Percentiles rank a stretch among this genome's conserved stretches.
phyloP scores from a whole-genome alignment of 2,329 filamentous ascomycete species.

The Helotiales sp. region DNA sequence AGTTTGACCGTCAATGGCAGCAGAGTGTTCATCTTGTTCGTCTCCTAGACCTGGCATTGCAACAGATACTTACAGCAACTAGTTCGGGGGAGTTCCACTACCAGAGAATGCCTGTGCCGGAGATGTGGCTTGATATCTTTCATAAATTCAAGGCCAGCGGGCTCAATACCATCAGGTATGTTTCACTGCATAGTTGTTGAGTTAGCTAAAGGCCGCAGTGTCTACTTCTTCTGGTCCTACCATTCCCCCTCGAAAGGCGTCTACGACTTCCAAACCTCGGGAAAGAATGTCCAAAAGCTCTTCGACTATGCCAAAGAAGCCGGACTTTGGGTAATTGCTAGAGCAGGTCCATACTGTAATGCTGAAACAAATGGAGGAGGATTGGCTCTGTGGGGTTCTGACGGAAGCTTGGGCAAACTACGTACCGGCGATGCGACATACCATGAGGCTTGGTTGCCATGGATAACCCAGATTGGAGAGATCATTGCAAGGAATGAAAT shows the following conservation, averaged over 20 bases:
- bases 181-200: not conserved
- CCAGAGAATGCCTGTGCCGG: conserved; percentile 57
- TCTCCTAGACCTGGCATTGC: not conserved
- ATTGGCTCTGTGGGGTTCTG: conserved; percentile 51
- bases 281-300: conserved; percentile 55
- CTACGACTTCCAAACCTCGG: conserved; percentile 56
- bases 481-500: conserved; percentile 56
- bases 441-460: conserved; percentile 52
- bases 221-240: conserved; percentile 58
- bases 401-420: conserved; percentile 51
- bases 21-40: conserved; percentile 52
- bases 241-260: conserved; percentile 50
- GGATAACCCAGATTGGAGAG: conserved; percentile 51
- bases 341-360: conserved; percentile 57
- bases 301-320: conserved; percentile 57
- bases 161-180: conserved; percentile 54
- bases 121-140: conserved; percentile 59
- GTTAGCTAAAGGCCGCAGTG: conserved; percentile 32
- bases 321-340: conserved; percentile 56
- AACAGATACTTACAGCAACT: conserved; percentile 18
- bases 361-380: conserved; percentile 56
- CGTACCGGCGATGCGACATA: conserved; percentile 52
- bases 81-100: conserved; percentile 56
- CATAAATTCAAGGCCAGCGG: conserved; percentile 59
- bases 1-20: conserved; percentile 55